Conservation (phyloP, 345 rosid genomes). For the Carallia pectinifolia region DNA sequence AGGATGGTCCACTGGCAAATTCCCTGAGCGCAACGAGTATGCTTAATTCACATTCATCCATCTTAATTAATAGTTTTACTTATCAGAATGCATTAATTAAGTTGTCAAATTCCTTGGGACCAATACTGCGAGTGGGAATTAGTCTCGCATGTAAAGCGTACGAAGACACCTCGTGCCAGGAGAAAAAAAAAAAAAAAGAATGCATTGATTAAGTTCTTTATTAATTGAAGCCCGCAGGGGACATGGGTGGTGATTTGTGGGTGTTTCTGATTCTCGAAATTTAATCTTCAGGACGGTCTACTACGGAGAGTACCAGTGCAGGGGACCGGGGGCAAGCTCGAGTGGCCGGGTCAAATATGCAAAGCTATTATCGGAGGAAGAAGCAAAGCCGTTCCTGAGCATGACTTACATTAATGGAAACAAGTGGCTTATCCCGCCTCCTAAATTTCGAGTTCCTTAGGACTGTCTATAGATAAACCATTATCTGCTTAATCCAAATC, state of each 20-base stretch:
- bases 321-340: conserved; percentile 20
- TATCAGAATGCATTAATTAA: too few species aligned
- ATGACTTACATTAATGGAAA: conserved; percentile 29
- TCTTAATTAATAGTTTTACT: not conserved
- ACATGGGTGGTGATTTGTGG: too few species aligned
- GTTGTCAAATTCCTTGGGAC: too few species aligned
- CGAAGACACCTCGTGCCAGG: too few species aligned
- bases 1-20: conserved; percentile 24
- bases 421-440: conserved; percentile 34
- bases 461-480: too few species aligned
- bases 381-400: conserved; percentile 29
- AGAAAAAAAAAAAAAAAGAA: too few species aligned
- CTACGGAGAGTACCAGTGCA: conserved; percentile 34
- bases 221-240: too few species aligned
- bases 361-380: conserved; percentile 15
- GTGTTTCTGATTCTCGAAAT: too few species aligned
- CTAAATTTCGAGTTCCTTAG: not conserved
- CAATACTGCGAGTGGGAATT: too few species aligned
- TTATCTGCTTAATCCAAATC: too few species aligned
- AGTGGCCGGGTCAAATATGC: conserved; percentile 19
- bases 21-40: conserved; percentile 11
- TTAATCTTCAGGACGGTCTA: conserved; percentile 14
- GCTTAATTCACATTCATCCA: not conserved
- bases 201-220: too few species aligned
- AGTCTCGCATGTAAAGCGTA: too few species aligned